These are phyloP conservation scores for Gossypium thurberi DNA, from an alignment of 345 rosid species.

Conservation along the genomic window DNA sequence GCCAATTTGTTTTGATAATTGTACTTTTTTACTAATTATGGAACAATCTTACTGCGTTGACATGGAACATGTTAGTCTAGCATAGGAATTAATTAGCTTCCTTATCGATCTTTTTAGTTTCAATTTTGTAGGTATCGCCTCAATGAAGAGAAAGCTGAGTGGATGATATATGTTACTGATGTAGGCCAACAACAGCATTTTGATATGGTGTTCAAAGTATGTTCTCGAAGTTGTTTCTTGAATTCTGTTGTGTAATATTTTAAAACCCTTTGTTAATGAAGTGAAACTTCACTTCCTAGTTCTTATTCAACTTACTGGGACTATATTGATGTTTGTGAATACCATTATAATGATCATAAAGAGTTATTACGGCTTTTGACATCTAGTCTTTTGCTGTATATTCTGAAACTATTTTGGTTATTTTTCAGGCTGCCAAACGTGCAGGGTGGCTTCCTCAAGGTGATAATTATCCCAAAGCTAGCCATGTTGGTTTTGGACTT, in stretches of 20 bases:
- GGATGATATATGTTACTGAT: conserved; percentile 95
- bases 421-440: conserved; percentile 71
- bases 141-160: conserved; percentile 87
- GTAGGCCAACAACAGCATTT: conserved; percentile 96
- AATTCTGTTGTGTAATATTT: conserved; percentile 5
- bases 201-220: conserved; percentile 82
- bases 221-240: conserved; percentile 16
- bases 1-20: not conserved
- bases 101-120: not conserved
- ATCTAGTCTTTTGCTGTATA: conserved; percentile 5
- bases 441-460: conserved; percentile 83
- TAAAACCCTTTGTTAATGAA: not conserved
- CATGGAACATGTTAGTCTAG: not conserved
- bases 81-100: not conserved
- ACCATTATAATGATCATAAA: not conserved
- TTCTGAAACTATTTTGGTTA: conserved; percentile 9
- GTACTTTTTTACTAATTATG: not conserved
- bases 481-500: conserved; percentile 93
- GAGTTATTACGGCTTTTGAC: not conserved
- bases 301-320: not conserved
- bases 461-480: conserved; percentile 57
- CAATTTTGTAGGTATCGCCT: conserved; percentile 71
- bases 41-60: not conserved
- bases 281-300: not conserved
- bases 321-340: not conserved